Conservation (phyloP, 805 yeast genomes). For the Candida dajiaensis region DNA sequence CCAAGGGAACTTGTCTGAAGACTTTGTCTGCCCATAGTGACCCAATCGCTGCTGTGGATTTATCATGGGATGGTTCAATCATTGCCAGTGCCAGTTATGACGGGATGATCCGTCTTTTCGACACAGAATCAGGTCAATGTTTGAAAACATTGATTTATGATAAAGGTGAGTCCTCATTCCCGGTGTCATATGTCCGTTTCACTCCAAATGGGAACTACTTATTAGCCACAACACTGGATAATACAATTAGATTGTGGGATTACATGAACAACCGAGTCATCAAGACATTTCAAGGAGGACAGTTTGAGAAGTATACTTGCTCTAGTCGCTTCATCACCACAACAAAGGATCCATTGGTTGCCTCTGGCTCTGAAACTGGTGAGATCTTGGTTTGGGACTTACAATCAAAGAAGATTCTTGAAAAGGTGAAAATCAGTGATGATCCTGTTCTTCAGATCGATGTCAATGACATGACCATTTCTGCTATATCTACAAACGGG, state of each 20-base stretch:
- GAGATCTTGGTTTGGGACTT: slow-evolving; percentile 61
- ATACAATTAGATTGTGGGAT: slow-evolving; percentile 77
- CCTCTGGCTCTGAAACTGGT: slow-evolving; percentile 57
- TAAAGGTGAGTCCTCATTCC: slow-evolving; percentile 67
- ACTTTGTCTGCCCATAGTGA: slow-evolving; percentile 91
- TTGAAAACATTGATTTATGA: slow-evolving; percentile 82
- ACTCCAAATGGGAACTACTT: slow-evolving; percentile 79
- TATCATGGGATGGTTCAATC: slow-evolving; percentile 75
- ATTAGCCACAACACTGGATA: slow-evolving; percentile 76
- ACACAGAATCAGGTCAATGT: slow-evolving; percentile 85
- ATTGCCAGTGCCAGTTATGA: slow-evolving; percentile 85
- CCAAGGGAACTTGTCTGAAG: slow-evolving; percentile 60
- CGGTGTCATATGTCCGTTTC: slow-evolving; percentile 67
- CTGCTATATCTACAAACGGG: slow-evolving; percentile 11
- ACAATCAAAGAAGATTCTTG: slow-evolving; percentile 46
- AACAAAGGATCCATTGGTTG: slow-evolving; percentile 35
- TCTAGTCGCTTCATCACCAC: slow-evolving; percentile 44
- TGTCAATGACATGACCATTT: slow-evolving; percentile 2
- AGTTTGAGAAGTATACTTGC: slow-evolving; percentile 43
- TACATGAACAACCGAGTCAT: slow-evolving; percentile 75
- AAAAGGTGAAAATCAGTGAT: slow-evolving; percentile 4
- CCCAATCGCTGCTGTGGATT: slow-evolving; percentile 71
- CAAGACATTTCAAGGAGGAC: slow-evolving; percentile 50
- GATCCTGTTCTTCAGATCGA: slow-evolving; percentile 16
- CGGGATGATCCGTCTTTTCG: slow-evolving; percentile 86